Base-by-base conservation (phyloP, 176 grass and related monocot species). In the Bromus sterilis region DNA sequence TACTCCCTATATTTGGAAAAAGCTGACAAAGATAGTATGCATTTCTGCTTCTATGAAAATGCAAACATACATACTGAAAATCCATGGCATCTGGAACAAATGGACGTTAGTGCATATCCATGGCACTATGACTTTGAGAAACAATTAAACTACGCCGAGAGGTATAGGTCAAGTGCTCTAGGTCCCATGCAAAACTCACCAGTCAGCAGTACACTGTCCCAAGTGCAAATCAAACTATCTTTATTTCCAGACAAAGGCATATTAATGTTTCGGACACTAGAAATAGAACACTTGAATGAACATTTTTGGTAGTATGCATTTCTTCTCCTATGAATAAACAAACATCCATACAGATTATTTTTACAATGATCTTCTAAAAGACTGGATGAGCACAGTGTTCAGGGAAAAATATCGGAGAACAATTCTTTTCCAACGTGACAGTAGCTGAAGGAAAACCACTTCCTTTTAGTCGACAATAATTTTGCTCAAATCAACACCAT, bases 401-500 rank as follows among this genome's bases (percentile, higher is more conserved):
- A 21, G 31, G 4, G 21, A 7, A 10, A 4, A 16, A n/a, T 16
- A 18, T 48, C 0, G 0, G 30, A 61, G 58, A 35, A 77, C 40
- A 23, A 18, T 40, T 67, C 46, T 49, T 51, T 34, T 40, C 51
- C 53, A 61, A 30, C n/a, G 14, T 7, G 7, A 57, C 36, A 35
- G 28, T 68, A 42, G 68, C 71, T 21, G 0, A 56, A 25, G 44
- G 61, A 26, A 78, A 78, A 68, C 30, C 26, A 31, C 3, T 39
- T 11, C 2, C 25, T 79, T 78, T 56, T 81, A 94, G 59, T 81
- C 49, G 10, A 71, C 46, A 72, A 70, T 66, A 64, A 89, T 89
- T 85, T 89, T 94, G 59, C 82, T 83, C 64, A 91, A 78, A 66
- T 81, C 29, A 41, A 97, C n/a, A 7, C 78, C 86, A 5, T 78